Base-by-base conservation (phyloP, 2,329 filamentous ascomycete genomes). In the Colletotrichum simmondsii region DNA sequence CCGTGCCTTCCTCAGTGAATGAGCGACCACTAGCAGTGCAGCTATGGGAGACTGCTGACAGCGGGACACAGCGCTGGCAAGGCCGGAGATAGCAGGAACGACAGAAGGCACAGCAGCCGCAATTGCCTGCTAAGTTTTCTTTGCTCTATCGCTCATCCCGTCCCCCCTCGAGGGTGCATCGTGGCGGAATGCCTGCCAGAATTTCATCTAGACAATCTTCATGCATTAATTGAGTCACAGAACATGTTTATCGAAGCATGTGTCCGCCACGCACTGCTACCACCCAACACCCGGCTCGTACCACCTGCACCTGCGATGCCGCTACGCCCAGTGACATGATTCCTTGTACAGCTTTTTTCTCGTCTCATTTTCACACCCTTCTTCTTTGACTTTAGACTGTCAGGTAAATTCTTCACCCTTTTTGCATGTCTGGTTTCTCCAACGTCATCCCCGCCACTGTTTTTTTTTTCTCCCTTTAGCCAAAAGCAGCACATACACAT, bases 161-260 rank as follows among this genome's bases (percentile, higher is more conserved):
- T 35, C 35, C 52, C 58, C 59, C 42, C 65, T 42, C 62, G 7
- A 53, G 19, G 14, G n/a, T 35, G 22, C 46, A 10, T 12, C n/a
- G 69, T 72, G 59, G 70, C 70, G 35, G 65, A 28, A 65, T 72
- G 54, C 66, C 54, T 56, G 56, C 42, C 42, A 49, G 58, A 70
- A 16, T 70, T 70, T 70, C 70, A 61, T 72, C 35, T 72, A 72
- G 65, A 58, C 70, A 65, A 65, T 64, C 54, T 65, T 73, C 49
- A 73, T 73, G 71, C 71, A 73, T 64, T 73, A 71, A 73, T 61
- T 71, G 71, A 73, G 49, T 71, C 24, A 49, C 12, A 32, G 19
- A 30, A 60, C 22, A n/a, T 30, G 68, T 73, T 52, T 72, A 72
- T 54, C 28, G 71, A 67, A 67, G 68, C 37, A 28, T 63, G 49